phyloP scores from a whole-genome alignment of 2,329 filamentous ascomycete species.

The Chaetomiaceae sp. region DNA sequence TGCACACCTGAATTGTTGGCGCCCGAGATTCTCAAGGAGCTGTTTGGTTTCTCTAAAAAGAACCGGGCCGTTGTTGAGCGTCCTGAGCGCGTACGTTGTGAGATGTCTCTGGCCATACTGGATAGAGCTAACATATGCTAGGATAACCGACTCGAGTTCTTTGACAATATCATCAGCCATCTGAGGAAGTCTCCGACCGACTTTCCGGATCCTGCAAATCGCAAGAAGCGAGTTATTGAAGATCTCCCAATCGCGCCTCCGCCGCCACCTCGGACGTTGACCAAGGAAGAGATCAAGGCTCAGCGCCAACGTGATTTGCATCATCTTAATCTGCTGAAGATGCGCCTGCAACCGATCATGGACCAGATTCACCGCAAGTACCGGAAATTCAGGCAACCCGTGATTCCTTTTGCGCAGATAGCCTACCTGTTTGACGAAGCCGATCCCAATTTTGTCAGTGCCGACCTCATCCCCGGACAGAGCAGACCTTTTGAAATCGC shows the following conservation, averaged over 20 bases:
- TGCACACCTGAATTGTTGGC: constrained; percentile 50
- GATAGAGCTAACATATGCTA: constrained; percentile 33
- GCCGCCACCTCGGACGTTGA: constrained; percentile 61
- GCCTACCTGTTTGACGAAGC: constrained; percentile 80
- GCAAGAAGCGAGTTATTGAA: constrained; percentile 81
- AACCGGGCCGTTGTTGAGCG: constrained; percentile 68
- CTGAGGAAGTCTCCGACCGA: constrained; percentile 75
- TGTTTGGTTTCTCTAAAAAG: constrained; percentile 81
- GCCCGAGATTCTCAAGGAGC: constrained; percentile 61
- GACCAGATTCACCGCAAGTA: constrained; percentile 91
- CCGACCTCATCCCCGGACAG: constrained; percentile 51
- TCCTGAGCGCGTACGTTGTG: constrained; percentile 55
- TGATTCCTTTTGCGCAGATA: constrained; percentile 69
- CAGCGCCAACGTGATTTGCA: constrained; percentile 80
- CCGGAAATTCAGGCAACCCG: constrained; percentile 77
- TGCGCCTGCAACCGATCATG: constrained; percentile 90
- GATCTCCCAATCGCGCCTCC: constrained; percentile 70
- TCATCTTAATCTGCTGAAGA: constrained; percentile 80
- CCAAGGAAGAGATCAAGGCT: constrained; percentile 74
- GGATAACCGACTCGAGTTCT: constrained; percentile 72
- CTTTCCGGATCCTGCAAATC: constrained; percentile 80
- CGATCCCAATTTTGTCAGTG: constrained; percentile 64
- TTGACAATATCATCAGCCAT: constrained; percentile 67
- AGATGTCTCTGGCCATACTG: not conserved
- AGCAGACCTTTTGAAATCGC: constrained; percentile 73